A percentile compares a stretch with the other conserved stretches of the same genome.
phyloP scores from a whole-genome alignment of 495 filamentous ascomycete genomes.

The Podospora tetraspora region DNA sequence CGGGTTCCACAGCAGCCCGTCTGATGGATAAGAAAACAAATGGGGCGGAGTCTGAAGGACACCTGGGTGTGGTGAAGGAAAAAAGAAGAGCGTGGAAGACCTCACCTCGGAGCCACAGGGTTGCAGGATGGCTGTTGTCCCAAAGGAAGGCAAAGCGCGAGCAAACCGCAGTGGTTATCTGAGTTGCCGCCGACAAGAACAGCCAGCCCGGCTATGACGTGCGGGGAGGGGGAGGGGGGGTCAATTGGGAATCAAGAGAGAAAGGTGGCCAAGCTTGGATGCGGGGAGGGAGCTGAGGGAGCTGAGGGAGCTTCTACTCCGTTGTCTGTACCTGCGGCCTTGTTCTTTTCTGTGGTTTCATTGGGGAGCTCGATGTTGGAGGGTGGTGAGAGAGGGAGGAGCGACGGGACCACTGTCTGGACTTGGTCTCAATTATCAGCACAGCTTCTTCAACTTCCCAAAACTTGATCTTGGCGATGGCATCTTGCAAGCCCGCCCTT shows the following conservation, averaged over 20 bases:
- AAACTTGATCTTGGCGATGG: neutral
- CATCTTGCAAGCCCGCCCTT: neutral
- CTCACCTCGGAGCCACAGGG: neutral
- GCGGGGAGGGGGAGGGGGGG: neutral
- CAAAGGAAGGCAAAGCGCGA: neutral
- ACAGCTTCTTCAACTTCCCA: neutral
- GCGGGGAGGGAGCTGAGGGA: neutral
- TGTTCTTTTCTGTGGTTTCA: neutral
- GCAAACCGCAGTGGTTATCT: neutral
- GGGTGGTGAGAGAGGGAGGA: neutral
- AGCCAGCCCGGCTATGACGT: neutral
- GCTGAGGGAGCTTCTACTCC: neutral
- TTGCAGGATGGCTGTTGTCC: constrained; percentile 6
- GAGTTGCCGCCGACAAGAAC: neutral
- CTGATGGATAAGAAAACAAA: neutral
- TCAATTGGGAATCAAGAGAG: neutral
- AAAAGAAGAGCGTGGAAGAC: neutral
- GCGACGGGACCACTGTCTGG: too few relatives aligned
- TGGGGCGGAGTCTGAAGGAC: neutral
- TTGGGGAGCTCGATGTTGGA: neutral
- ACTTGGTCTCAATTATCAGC: neutral
- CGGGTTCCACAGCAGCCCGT: neutral
- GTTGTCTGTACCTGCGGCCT: neutral
- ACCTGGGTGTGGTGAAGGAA: neutral
- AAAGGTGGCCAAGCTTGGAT: neutral